Percentiles rank a stretch among this genome's conserved stretches.
These are phyloP conservation scores for Eurotiales sp. DNA, from an alignment of 2,329 filamentous ascomycete genomes.

Conservation along the genomic window DNA sequence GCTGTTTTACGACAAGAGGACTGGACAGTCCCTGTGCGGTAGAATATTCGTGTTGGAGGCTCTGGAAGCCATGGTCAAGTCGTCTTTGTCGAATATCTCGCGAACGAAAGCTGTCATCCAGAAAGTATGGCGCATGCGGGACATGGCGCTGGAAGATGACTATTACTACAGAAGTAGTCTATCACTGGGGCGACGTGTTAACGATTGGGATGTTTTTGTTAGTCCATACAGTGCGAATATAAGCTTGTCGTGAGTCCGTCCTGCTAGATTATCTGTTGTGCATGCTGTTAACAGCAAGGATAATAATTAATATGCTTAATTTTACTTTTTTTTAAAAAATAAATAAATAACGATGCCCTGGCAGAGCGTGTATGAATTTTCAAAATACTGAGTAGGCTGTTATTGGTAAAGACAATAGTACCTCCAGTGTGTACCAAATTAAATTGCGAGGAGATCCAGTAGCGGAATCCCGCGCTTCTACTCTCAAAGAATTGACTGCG, in stretches of 20 bases:
- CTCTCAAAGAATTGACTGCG: too few species aligned
- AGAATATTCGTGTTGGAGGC: constrained; percentile 39
- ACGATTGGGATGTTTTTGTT: constrained; percentile 43
- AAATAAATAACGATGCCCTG: too few species aligned
- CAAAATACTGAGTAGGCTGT: too few species aligned
- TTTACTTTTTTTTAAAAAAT: too few species aligned
- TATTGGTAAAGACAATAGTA: too few species aligned
- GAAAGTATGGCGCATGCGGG: constrained; percentile 47
- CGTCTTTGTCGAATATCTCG: constrained; percentile 42
- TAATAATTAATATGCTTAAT: too few species aligned
- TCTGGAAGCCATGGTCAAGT: constrained; percentile 39
- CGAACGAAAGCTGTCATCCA: constrained; percentile 46
- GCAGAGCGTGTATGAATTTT: too few species aligned
- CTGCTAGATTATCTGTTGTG: too few species aligned
- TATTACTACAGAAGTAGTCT: constrained; percentile 1
- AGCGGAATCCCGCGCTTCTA: too few species aligned
- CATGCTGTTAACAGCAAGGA: too few species aligned
- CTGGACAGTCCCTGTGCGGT: constrained; percentile 25
- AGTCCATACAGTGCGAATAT: constrained; percentile 41
- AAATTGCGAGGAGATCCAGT: too few species aligned
- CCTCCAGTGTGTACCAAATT: too few species aligned
- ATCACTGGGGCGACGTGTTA: constrained; percentile 20
- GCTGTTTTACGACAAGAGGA: constrained; percentile 25
- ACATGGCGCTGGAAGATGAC: constrained; percentile 28
- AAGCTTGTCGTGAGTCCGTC: constrained; percentile 43